Conservation (phyloP, 2,329 filamentous ascomycete species). For the Aspergillus pseudoglaucus region DNA sequence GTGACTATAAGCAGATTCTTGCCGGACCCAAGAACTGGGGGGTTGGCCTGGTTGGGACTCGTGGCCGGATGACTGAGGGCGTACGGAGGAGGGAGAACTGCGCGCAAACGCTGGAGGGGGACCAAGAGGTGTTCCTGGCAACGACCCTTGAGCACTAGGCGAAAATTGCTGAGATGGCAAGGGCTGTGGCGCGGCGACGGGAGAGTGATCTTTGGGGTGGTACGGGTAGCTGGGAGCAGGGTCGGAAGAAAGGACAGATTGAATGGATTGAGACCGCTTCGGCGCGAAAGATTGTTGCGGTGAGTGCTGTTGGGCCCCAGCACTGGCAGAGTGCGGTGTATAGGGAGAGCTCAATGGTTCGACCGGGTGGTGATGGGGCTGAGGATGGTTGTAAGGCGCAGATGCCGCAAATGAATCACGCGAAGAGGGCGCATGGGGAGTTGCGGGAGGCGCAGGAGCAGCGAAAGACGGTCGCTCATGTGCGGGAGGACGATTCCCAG, state of each 20-base stretch:
- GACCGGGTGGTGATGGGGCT: conserved; percentile 18
- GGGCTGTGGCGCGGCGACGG: conserved; percentile 23
- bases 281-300: conserved; percentile 33
- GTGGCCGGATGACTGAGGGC: conserved; percentile 33
- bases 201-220: conserved; percentile 30
- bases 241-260: conserved; percentile 26
- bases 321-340: conserved; percentile 30
- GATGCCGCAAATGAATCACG: conserved; percentile 30
- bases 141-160: conserved; percentile 33
- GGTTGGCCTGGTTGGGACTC: conserved; percentile 26
- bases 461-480: conserved; percentile 29
- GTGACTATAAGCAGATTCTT: conserved; percentile 20
- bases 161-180: conserved; percentile 29
- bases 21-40: conserved; percentile 27
- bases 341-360: conserved; percentile 33
- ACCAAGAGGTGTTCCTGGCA: conserved; percentile 45
- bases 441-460: conserved; percentile 36
- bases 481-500: conserved; percentile 19
- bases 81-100: conserved; percentile 30
- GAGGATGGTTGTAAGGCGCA: conserved; percentile 17
- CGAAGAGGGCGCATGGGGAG: conserved; percentile 31
- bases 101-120: conserved; percentile 34
- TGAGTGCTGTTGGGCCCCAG: conserved; percentile 20
- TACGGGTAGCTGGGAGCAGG: conserved; percentile 29
- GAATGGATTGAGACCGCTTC: conserved; percentile 33